Evolutionary conservation across 768 basidiomycete species (phyloP).

Genomic region (Lactifluus rugatus): DNA sequence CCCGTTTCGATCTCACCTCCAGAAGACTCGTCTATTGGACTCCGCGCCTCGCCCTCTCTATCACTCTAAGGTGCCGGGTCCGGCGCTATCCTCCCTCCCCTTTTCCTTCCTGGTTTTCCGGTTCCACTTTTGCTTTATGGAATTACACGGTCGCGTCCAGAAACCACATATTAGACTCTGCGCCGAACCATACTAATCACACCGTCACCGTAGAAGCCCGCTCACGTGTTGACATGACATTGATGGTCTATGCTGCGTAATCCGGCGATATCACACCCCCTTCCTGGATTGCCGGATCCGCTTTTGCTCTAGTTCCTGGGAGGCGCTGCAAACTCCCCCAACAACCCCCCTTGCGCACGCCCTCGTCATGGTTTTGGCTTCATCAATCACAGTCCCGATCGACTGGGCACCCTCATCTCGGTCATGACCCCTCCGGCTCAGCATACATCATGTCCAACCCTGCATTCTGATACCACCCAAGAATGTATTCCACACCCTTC

Average conservation of each 20-base stretch:
- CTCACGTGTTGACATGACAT: constrained; percentile 38
- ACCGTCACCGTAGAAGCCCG: constrained; percentile 26
- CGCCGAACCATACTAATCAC: constrained; percentile 27
- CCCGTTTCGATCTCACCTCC: too few species aligned
- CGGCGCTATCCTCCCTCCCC: too few species aligned
- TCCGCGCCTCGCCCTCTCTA: too few species aligned
- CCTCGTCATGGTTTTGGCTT: background rate
- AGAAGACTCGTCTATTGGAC: too few species aligned
- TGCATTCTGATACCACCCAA: too few species aligned
- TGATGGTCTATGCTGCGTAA: constrained; percentile 90
- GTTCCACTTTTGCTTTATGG: background rate
- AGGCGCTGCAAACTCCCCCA: constrained; percentile 42
- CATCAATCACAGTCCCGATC: background rate
- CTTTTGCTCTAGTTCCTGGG: constrained; percentile 41
- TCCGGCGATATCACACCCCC: constrained; percentile 80
- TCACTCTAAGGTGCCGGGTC: too few species aligned
- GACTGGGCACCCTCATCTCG: too few species aligned
- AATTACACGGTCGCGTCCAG: constrained; percentile 51
- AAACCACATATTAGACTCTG: constrained; percentile 79
- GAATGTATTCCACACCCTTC: too few species aligned
- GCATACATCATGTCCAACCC: too few species aligned
- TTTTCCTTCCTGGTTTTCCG: too few species aligned
- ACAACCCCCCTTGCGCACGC: constrained; percentile 32
- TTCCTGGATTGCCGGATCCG: constrained; percentile 45
- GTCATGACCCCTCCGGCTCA: too few species aligned